These are phyloP conservation scores for Ceratobasidium sp. DNA, from an alignment of 1,284 basidiomycete genomes.

Conservation along the genomic window DNA sequence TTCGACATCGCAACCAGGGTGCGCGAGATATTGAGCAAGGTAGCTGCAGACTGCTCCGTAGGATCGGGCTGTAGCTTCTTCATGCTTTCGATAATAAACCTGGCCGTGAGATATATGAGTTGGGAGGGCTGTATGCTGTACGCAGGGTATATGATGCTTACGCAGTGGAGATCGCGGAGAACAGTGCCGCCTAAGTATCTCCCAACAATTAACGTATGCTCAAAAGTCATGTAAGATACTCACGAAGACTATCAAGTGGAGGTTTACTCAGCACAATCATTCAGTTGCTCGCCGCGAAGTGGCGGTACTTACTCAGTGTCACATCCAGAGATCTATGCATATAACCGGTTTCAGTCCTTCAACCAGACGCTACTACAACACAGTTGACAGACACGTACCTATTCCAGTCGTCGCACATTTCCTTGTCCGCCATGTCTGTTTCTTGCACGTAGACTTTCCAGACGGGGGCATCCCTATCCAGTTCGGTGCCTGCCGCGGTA, in stretches of 20 bases:
- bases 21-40: no score
- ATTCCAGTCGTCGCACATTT: no score
- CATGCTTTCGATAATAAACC: slow-evolving; percentile 11
- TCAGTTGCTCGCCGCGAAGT: no score
- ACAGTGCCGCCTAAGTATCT: not conserved
- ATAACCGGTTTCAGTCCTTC: no score
- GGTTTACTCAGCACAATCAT: not conserved
- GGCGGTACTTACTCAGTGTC: no score
- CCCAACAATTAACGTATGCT: not conserved
- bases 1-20: not conserved
- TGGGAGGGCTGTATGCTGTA: not conserved
- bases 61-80: no score
- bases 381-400: no score
- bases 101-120: not conserved
- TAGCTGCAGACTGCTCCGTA: no score
- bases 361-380: no score
- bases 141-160: not conserved
- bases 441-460: slow-evolving; percentile 20
- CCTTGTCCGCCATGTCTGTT: not conserved
- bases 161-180: slow-evolving; percentile 14
- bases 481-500: not conserved
- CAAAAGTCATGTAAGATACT: not conserved
- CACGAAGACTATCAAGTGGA: not conserved
- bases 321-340: not conserved
- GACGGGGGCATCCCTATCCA: not conserved